phyloP scores from a whole-genome alignment of 768 basidiomycete genomes.

The Kwoniella sp. region DNA sequence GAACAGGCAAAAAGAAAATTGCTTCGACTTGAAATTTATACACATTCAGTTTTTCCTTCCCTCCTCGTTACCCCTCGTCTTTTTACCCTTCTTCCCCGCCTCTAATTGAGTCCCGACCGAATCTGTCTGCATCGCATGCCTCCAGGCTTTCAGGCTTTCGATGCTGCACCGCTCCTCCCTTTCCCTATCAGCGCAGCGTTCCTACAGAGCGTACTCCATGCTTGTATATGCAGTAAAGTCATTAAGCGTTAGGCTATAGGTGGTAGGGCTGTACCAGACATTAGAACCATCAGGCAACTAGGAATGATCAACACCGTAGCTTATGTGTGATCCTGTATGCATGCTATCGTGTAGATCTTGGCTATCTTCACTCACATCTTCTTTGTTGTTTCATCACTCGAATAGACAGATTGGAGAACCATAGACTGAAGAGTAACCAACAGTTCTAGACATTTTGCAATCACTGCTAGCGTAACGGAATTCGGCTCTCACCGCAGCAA shows the following conservation, averaged over 20 bases:
- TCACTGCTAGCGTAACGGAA: neutral
- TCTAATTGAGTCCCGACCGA: neutral
- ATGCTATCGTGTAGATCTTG: neutral
- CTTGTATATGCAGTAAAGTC: neutral
- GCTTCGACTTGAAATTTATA: neutral
- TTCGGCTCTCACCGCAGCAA: conserved; percentile 1
- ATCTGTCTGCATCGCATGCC: neutral
- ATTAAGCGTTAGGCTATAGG: neutral
- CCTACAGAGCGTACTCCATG: neutral
- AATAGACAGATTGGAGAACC: neutral
- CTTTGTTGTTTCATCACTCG: neutral
- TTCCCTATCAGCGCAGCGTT: too few species aligned
- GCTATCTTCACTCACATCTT: neutral
- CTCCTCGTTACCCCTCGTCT: neutral
- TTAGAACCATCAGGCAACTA: neutral
- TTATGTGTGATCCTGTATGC: neutral
- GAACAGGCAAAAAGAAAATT: neutral
- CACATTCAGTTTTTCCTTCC: neutral
- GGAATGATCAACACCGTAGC: neutral
- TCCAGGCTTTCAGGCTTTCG: neutral
- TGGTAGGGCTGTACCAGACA: neutral
- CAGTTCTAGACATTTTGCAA: neutral
- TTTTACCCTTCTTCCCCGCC: conserved; percentile 1
- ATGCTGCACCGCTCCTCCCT: neutral
- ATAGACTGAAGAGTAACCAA: neutral